These are phyloP conservation scores for Eremothecium coryli DNA, from an alignment of 1,139 yeast species.

Conservation along the genomic window DNA sequence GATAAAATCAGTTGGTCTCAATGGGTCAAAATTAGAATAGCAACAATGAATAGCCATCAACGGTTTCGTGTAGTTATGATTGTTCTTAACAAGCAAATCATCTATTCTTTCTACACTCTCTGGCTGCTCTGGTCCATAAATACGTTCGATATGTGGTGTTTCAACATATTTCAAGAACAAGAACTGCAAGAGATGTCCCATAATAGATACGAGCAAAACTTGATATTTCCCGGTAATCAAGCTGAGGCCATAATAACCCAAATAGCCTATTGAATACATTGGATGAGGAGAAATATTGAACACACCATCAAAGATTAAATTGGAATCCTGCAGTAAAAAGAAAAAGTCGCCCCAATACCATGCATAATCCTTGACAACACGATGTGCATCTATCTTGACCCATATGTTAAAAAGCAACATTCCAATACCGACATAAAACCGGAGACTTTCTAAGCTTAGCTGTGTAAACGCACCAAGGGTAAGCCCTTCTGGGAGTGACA, in stretches of 20 bases:
- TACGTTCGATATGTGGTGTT: conserved; percentile 81
- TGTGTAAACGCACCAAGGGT: conserved; percentile 26
- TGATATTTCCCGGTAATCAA: conserved; percentile 69
- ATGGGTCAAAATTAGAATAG: conserved; percentile 50
- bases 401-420: conserved; percentile 67
- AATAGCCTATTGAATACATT: conserved; percentile 85
- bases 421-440: conserved; percentile 38
- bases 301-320: conserved; percentile 80
- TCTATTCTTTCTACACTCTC: conserved; percentile 23
- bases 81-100: conserved; percentile 30
- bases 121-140: conserved; percentile 38
- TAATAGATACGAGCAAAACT: conserved; percentile 58
- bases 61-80: conserved; percentile 44
- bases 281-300: conserved; percentile 92
- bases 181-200: conserved; percentile 77
- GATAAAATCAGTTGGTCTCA: conserved; percentile 58
- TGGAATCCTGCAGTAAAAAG: conserved; percentile 69
- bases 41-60: conserved; percentile 39
- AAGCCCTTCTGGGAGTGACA: conserved; percentile 38
- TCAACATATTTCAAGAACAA: conserved; percentile 68
- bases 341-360: conserved; percentile 97
- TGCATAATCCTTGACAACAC: conserved; percentile 83
- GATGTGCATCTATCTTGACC: conserved; percentile 85
- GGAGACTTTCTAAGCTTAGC: conserved; percentile 28
- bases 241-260: conserved; percentile 82